phyloP scores from a whole-genome alignment of 345 rosid genomes.

The Hibiscus syriacus region DNA sequence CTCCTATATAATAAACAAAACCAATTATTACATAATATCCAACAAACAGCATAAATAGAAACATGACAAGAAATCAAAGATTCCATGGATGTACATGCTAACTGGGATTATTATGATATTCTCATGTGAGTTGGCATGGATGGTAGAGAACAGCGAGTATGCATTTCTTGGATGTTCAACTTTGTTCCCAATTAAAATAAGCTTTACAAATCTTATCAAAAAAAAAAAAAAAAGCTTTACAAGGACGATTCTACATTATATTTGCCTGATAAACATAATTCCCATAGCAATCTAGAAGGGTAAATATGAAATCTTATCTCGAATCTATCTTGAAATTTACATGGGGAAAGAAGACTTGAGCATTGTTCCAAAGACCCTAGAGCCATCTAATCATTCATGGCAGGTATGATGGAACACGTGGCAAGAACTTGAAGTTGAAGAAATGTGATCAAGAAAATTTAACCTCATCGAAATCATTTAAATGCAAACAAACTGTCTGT shows the following conservation, averaged over 20 bases:
- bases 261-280: not conserved
- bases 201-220: no score
- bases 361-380: not conserved
- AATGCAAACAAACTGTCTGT: not conserved
- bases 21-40: constrained; percentile 11
- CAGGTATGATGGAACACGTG: not conserved
- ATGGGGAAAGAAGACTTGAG: not conserved
- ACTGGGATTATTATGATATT: not conserved
- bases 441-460: not conserved
- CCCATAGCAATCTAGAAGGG: not conserved
- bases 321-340: not conserved
- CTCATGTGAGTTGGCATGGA: not conserved
- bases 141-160: not conserved
- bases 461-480: not conserved
- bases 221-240: not conserved
- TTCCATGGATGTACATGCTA: not conserved
- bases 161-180: not conserved
- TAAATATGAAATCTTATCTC: not conserved
- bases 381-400: not conserved
- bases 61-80: not conserved
- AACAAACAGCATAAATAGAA: constrained; percentile 1
- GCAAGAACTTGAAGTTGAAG: not conserved
- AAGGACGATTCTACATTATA: not conserved
- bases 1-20: constrained; percentile 37
- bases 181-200: not conserved